Conservation (phyloP, 192 early-diverging fungal genomes). For the Gigaspora rosea region DNA sequence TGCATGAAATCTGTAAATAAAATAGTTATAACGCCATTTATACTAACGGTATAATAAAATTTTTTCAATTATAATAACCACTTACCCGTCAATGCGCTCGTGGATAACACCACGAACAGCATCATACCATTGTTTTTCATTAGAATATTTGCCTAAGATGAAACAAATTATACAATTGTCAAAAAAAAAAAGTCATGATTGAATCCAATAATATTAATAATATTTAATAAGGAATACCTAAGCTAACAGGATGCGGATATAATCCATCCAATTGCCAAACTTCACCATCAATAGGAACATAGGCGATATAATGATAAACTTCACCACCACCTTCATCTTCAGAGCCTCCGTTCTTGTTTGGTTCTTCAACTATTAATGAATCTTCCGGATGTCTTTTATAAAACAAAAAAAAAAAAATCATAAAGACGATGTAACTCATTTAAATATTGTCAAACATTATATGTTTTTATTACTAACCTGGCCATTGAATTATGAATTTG, state of each 20-base stretch:
- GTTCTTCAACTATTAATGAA: not conserved
- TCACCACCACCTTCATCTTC: slow-evolving; percentile 33
- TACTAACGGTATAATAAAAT: not conserved
- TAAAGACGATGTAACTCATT: not conserved
- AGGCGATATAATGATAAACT: slow-evolving; percentile 65
- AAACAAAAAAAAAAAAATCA: not conserved
- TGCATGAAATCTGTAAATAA: slow-evolving; percentile 4
- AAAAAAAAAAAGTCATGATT: not conserved
- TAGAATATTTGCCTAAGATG: slow-evolving; percentile 10
- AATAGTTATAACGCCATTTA: not conserved
- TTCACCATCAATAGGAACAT: slow-evolving; percentile 55
- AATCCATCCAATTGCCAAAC: slow-evolving; percentile 73
- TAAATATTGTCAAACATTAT: slow-evolving; percentile 7
- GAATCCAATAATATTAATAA: no score
- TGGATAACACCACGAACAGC: not conserved
- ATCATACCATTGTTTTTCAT: slow-evolving; percentile 24
- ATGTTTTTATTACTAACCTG: slow-evolving; percentile 28
- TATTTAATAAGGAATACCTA: slow-evolving; percentile 32
- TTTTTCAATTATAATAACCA: not conserved
- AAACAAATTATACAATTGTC: not conserved
- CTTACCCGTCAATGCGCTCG: not conserved
- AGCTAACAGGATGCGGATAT: slow-evolving; percentile 50
- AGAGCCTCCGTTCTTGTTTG: not conserved
- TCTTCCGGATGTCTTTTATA: not conserved
- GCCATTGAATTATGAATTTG: slow-evolving; percentile 62